Percentiles rank a stretch among this genome's conserved stretches.
Conservation (phyloP, 2,329 filamentous ascomycete species). For the Talaromyces atroroseus region DNA sequence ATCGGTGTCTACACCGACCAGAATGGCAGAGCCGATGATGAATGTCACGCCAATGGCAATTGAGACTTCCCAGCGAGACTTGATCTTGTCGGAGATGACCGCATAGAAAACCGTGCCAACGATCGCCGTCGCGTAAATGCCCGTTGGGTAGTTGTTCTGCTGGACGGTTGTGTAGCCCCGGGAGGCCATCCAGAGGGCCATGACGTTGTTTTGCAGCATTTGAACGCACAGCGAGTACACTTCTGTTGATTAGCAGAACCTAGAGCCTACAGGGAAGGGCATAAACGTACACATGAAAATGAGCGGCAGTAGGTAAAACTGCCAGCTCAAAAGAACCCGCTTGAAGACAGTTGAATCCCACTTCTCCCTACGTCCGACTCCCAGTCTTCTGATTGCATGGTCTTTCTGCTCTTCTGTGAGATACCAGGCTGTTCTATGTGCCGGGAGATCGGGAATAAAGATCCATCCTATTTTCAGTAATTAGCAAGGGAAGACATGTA, state of each 20-base stretch:
- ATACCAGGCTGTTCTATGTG: conserved; percentile 39
- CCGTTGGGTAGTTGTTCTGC: conserved; percentile 44
- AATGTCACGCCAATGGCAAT: conserved; percentile 41
- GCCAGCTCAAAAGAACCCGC: conserved; percentile 39
- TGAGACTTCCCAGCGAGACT: conserved; percentile 42
- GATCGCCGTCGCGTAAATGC: conserved; percentile 39
- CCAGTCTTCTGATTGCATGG: conserved; percentile 34
- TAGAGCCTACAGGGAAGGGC: background rate
- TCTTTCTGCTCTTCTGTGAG: conserved; percentile 29
- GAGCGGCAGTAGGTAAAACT: conserved; percentile 42
- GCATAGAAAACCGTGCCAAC: conserved; percentile 40
- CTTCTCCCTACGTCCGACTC: conserved; percentile 22
- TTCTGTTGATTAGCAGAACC: conserved; percentile 9
- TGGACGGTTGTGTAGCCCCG: conserved; percentile 40
- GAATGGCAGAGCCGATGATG: conserved; percentile 36
- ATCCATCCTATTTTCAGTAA: conserved; percentile 33
- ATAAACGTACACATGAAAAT: conserved; percentile 40
- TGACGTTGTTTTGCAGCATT: conserved; percentile 41
- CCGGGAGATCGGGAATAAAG: conserved; percentile 41
- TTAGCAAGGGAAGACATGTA: background rate
- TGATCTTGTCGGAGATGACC: conserved; percentile 37
- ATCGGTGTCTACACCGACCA: conserved; percentile 28
- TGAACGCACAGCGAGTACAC: conserved; percentile 43
- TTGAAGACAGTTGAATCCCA: conserved; percentile 28
- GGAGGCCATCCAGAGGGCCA: conserved; percentile 43